Evolutionary conservation across 768 basidiomycete species (phyloP), one percentile per base, ranked within the genome.

Genomic region (Hortiboletus flavorubellus): DNA sequence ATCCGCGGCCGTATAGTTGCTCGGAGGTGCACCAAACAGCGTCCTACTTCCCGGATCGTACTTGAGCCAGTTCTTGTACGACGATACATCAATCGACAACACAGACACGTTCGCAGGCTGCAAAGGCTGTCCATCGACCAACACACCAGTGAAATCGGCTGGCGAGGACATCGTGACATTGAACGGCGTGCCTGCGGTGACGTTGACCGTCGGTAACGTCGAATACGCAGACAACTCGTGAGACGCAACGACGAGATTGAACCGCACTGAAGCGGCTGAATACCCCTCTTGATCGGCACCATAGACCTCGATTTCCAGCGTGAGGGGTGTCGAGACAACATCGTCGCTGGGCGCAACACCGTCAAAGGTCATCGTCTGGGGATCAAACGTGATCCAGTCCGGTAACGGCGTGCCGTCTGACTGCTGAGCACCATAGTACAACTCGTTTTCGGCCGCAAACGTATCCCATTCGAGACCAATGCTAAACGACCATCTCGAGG

Each of bases 401-500:
- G 93, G 94, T 30, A 93, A 75, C 6, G 77, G 75, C 1, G 84
- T 81, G n/a, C 90, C 86, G 59, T 91, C 82, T 1, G 76, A 73
- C 64, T 81, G 80, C 34, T 80, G 76, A 29, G 86, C 84, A 10
- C 78, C 76, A 64, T 94, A 93, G 65, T 67, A 87, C 38, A 90
- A 61, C 29, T 72, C 73, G 34, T 79, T 72, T 44, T 70, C 54
- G 31, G 79, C 73, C 2, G 66, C 55, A 68, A 85, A 87, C 2
- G 89, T 93, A 35, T 80, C 74, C 55, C 80, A 75, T 48, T 84
- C 72, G 62, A 97, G 83, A 14, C 94, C 95, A 54, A 98, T 80
- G 63, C 91, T 92, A 73, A 96, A 98, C 1, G 90, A 91, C 93
- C 93, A 96, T 43, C 75, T 70, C 8, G 82, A 82, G 1, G 92